phyloP scores from a whole-genome alignment of 129 eudicot species.

The Sambucus nigra region DNA sequence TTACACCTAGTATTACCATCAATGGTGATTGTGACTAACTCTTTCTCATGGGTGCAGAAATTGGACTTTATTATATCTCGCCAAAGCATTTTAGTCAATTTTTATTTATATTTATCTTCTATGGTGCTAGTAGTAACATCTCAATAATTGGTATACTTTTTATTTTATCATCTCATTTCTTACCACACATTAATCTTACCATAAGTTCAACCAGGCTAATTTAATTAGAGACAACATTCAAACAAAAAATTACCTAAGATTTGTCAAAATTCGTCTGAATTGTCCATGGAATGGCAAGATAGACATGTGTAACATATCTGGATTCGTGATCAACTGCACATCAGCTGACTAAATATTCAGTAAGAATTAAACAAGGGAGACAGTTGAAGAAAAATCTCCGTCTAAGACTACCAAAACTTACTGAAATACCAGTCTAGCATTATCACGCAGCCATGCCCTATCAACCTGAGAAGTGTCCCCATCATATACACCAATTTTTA shows the following conservation, averaged over 20 bases:
- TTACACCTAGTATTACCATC: no score
- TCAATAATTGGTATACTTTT: no score
- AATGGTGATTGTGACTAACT: no score
- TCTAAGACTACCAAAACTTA: slow-evolving; percentile 2
- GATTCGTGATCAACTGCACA: slow-evolving; percentile 88
- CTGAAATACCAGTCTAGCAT: slow-evolving; percentile 71
- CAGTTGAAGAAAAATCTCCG: background rate
- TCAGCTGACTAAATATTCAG: slow-evolving; percentile 9
- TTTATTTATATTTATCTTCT: no score
- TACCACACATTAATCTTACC: no score
- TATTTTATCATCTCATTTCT: no score
- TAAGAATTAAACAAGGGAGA: slow-evolving; percentile 8
- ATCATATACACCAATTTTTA: slow-evolving; percentile 72
- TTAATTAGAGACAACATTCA: background rate
- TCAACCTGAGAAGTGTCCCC: slow-evolving; percentile 86
- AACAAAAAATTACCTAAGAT: slow-evolving; percentile 58
- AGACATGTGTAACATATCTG: slow-evolving; percentile 95
- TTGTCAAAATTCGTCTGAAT: slow-evolving; percentile 60
- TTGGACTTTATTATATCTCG: no score
- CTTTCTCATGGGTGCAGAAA: no score
- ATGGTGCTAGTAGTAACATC: no score
- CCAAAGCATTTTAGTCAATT: no score
- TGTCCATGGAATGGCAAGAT: no score
- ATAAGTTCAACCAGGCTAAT: no score
- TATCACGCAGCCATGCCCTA: slow-evolving; percentile 75